phyloP scores from a whole-genome alignment of 257 asterid species.

The Fraxinus excelsior region DNA sequence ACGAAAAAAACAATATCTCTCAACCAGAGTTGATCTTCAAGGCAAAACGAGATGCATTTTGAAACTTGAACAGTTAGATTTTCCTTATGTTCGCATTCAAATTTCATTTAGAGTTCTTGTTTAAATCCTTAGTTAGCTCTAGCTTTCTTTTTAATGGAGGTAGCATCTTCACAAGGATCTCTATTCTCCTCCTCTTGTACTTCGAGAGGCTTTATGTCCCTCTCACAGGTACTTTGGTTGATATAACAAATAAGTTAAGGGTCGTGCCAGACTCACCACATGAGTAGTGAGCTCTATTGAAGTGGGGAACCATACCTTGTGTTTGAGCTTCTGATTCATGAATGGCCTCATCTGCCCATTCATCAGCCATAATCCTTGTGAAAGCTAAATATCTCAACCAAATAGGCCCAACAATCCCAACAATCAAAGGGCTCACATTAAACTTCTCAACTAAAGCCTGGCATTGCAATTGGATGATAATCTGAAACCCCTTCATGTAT shows the following conservation, averaged over 20 bases:
- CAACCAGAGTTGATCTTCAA: background rate
- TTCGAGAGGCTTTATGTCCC: background rate
- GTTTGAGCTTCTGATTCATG: slow-evolving; percentile 60
- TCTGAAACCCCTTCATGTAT: slow-evolving; percentile 58
- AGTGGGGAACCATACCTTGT: slow-evolving; percentile 40
- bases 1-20: background rate
- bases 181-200: background rate
- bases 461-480: slow-evolving; percentile 78
- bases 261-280: slow-evolving; percentile 19
- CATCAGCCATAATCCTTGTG: slow-evolving; percentile 55
- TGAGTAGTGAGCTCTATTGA: background rate
- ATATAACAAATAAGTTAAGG: background rate
- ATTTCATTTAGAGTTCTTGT: background rate
- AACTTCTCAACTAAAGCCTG: slow-evolving; percentile 71
- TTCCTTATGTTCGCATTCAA: background rate
- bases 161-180: background rate
- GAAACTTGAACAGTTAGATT: background rate
- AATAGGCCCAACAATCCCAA: slow-evolving; percentile 62
- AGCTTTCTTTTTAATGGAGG: background rate
- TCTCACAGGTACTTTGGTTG: background rate
- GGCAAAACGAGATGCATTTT: background rate
- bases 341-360: slow-evolving; percentile 64
- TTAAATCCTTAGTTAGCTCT: background rate
- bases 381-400: slow-evolving; percentile 71
- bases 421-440: slow-evolving; percentile 59